Base-by-base conservation (phyloP, 2,329 filamentous ascomycete species). In the Clonostachys chloroleuca region DNA sequence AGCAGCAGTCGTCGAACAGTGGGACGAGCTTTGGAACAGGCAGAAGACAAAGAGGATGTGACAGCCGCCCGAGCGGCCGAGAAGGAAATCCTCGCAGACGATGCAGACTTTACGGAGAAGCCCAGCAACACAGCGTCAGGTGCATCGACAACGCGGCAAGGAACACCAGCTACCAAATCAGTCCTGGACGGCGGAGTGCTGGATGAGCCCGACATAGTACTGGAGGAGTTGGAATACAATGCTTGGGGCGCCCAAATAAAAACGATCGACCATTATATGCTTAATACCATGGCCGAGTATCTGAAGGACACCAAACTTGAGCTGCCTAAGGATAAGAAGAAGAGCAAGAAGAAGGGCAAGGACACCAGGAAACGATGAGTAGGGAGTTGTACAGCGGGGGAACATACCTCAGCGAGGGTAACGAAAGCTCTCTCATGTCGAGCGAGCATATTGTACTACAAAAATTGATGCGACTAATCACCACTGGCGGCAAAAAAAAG, bases 1-100 rank as follows among this genome's bases (percentile, higher is more conserved):
- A 83, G 73, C 49, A 78, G 75, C 12, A 83, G 84, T 34, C 75
- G 83, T 48, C 75, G 78, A 37, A 76, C 72, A 33, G 83, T 87
- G 2, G 81, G 84, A 5, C 80, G 85, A 14, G 89, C 86, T 0
- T 83, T 99, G 34, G 91, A 95, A 56, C 87, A 89, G 53, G 92
- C 91, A 1, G 94, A 99, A 66, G 94, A 99, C 58, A 82, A 81
- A 43, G 94, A 99, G 61, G 94, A 99, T 61, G 89, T 92, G 13
- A 84, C 84, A 24, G 94, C 94, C 0, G 94, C 94, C 3, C 86
- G 88, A 45, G 81, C 87, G 10, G 94, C 94, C 0, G 87, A 95
- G 62, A 94, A 88, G 59, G 94, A 99, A 64, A 86, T 94, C 42
- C 83, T 89, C 57, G 86, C 88, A 20, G 90, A 95, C 55, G 89